A percentile compares a stretch with the other conserved stretches of the same genome.
Evolutionary conservation across 768 basidiomycete genomes (phyloP).

Genomic region (Chalciporus chontae): DNA sequence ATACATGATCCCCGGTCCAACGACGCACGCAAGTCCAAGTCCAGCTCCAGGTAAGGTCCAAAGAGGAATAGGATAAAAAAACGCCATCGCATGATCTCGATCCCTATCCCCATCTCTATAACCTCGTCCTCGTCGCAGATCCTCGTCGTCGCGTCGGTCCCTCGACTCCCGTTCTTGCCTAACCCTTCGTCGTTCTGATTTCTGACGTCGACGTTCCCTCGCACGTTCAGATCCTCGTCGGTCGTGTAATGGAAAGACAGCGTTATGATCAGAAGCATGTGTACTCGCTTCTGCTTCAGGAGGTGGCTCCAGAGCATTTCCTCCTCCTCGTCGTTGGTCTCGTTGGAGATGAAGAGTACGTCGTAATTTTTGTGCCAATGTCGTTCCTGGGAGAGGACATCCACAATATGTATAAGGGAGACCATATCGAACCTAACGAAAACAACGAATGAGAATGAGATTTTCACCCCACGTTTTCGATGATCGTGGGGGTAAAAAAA

Average conservation of each 20-base stretch:
- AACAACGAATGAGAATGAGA: too few relatives aligned
- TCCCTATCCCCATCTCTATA: too few relatives aligned
- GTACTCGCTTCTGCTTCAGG: constrained; percentile 38
- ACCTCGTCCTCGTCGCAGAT: too few relatives aligned
- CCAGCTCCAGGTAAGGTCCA: not conserved
- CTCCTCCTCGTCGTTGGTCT: too few relatives aligned
- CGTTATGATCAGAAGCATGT: constrained; percentile 53
- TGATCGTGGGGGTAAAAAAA: too few relatives aligned
- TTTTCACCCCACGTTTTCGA: too few relatives aligned
- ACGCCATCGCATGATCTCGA: constrained; percentile 3
- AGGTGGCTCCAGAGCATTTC: too few relatives aligned
- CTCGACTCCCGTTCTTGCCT: too few relatives aligned
- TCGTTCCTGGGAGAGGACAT: constrained; percentile 46
- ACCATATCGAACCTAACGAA: constrained; percentile 42
- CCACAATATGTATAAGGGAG: constrained; percentile 58
- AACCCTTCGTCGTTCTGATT: too few relatives aligned
- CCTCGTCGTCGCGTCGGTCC: too few relatives aligned
- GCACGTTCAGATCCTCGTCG: constrained; percentile 1
- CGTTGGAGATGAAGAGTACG: constrained; percentile 16
- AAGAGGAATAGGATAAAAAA: constrained; percentile 13
- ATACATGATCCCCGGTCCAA: not conserved
- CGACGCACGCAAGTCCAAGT: not conserved
- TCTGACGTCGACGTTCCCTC: constrained; percentile 8
- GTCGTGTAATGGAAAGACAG: constrained; percentile 35
- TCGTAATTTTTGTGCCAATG: constrained; percentile 42